phyloP scores from a whole-genome alignment of 345 rosid genomes.

The Acer negundo region DNA sequence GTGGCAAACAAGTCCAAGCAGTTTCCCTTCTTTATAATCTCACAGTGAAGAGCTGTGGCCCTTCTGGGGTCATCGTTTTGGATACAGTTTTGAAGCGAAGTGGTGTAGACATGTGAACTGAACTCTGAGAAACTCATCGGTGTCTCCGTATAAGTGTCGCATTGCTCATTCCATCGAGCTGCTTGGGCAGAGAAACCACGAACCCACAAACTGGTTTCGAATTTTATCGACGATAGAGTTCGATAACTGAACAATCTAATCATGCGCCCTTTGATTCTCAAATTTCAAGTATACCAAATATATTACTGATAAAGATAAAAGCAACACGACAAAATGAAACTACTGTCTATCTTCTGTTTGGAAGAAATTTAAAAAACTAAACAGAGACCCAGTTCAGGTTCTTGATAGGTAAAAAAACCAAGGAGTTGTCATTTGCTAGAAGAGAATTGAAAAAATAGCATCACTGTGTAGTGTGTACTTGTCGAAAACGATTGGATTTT shows the following conservation, averaged over 20 bases:
- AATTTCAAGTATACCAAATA: too few species aligned
- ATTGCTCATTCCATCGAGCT: conserved; percentile 17
- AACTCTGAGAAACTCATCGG: conserved; percentile 17
- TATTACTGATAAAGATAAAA: too few species aligned
- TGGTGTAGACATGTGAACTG: conserved; percentile 49
- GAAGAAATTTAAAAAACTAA: not conserved
- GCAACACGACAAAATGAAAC: too few species aligned
- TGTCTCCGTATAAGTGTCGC: conserved; percentile 11
- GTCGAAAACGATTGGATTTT: too few species aligned
- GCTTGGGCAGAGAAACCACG: conserved; percentile 42
- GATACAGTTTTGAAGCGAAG: conserved; percentile 65
- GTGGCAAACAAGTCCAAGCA: conserved; percentile 70
- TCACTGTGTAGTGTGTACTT: too few species aligned
- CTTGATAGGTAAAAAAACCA: not conserved
- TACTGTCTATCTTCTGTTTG: too few species aligned
- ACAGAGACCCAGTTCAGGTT: not conserved
- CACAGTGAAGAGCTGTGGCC: conserved; percentile 57
- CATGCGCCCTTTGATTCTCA: conserved; percentile 29
- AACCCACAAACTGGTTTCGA: conserved; percentile 16
- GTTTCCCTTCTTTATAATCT: conserved; percentile 59
- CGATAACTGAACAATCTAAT: conserved; percentile 19
- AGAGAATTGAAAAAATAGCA: too few species aligned
- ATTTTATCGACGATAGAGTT: not conserved
- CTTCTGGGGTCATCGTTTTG: conserved; percentile 39
- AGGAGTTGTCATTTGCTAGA: not conserved